Evolutionary conservation across 371 early-diverging fungal genomes (phyloP).

Genomic region (Aphelidium insulamus): DNA sequence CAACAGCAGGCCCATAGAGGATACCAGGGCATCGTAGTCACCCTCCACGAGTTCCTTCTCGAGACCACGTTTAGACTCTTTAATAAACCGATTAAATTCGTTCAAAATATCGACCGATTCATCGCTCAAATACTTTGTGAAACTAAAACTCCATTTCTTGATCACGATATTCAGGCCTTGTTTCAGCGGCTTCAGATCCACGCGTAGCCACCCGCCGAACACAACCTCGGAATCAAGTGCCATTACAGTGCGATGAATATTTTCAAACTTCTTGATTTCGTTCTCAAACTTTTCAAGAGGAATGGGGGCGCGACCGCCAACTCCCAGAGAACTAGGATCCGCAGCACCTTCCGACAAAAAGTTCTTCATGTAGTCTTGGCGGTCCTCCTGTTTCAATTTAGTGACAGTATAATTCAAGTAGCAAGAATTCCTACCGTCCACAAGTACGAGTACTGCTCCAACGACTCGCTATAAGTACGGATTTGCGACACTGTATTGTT

Average conservation of each 20-base stretch:
- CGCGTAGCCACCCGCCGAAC: conserved; percentile 27
- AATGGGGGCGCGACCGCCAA: too few species aligned
- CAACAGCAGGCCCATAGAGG: conserved; percentile 28
- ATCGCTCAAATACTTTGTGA: conserved; percentile 29
- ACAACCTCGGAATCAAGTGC: conserved; percentile 27
- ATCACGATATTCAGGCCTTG: conserved; percentile 30
- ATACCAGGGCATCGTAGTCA: conserved; percentile 24
- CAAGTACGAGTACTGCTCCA: conserved; percentile 28
- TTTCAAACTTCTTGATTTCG: conserved; percentile 31
- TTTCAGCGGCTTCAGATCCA: conserved; percentile 29
- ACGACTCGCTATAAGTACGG: conserved; percentile 17
- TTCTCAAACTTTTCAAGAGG: conserved; percentile 29
- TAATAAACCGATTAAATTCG: conserved; percentile 24
- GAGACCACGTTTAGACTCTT: conserved; percentile 22
- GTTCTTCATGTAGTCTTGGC: conserved; percentile 29
- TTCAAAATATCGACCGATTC: conserved; percentile 22
- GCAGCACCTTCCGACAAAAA: conserved; percentile 15
- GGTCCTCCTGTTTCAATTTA: too few species aligned
- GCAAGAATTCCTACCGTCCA: too few species aligned
- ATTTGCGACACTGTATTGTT: conserved; percentile 18
- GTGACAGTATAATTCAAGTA: too few species aligned
- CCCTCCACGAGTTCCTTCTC: conserved; percentile 27
- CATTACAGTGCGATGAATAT: conserved; percentile 31
- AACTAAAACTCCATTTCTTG: conserved; percentile 34
- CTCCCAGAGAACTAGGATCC: too few species aligned